Base-by-base conservation (phyloP, 257 asterid genomes). In the Hygrophila difformis region DNA sequence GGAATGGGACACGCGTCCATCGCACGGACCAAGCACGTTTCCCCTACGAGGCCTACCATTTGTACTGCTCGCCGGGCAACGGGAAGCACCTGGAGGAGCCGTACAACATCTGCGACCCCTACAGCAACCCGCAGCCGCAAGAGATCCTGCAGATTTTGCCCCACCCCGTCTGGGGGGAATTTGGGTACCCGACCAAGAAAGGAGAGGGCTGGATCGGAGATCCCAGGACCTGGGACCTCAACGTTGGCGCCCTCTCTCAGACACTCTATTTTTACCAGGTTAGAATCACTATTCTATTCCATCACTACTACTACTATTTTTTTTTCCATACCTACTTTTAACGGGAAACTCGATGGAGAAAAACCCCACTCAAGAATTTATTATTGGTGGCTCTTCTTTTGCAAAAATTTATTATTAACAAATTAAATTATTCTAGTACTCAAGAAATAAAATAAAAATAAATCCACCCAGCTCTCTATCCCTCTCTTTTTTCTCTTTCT, bases 141-240 rank as follows among this genome's bases (percentile, higher is more conserved):
- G 96, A 85, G 73, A 78, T 85, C 17, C 11, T 85, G 67, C 96
- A 85, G 64, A 63, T 79, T 39, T 44, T 81, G 59, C 96, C 94
- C 12, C 92, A 85, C 35, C 82, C 88, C 6, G 86, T 72, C 36
- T 82, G 96, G 94, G 92, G 75, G 2, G 71, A 62, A 11, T 86
- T 79, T 47, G 94, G 94, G 0, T 86, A 86, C 44, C 93, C 96
- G 2, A 76, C 82, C 0, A 57, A 18, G 45, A 70, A 63, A 59
- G 94, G 96, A 11, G 67, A 74, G 39, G 94, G 96, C 1, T 82
- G 94, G 96, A 69, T 79, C 61, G 94, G 77, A 19, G 82, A 82
- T 62, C 49, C 79, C 8, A 79, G 62, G 39, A 77, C 79, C 3
- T 84, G 94, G 94, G 77, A 70, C 39, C 81, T 84, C 24, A 75